Base-by-base conservation (phyloP, 306 rosid genomes). In the Vigna mungo region DNA sequence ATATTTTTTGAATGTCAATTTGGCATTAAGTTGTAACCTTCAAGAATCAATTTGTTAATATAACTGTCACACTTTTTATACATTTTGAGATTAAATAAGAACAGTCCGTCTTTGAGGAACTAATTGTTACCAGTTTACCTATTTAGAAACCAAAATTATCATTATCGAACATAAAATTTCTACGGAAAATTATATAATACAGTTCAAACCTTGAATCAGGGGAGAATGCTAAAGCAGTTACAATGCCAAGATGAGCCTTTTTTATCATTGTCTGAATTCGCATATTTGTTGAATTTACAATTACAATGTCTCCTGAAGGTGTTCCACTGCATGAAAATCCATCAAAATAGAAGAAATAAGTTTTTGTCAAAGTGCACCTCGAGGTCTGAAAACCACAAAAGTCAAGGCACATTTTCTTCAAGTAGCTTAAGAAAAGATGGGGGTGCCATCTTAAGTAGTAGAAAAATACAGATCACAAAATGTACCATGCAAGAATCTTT, bases 221-320 rank as follows among this genome's bases (percentile, higher is more conserved):
- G 30, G 97, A 87, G 83, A 95, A 92, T 48, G 89, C 88, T 87
- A 95, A 78, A 30, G 97, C 87, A 69, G 99, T 95, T 46, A 95
- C 92, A 21, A 95, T 85, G 81, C 97, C 99, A 60, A 86, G 85
- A 87, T 95, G 97, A 44, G 99, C 97, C 78, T 46, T 89, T 75
- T 85, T 87, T 59, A 90, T 78, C 72, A 68, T 81, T 79, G 88
- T 77, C 36, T 82, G 96, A 44, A 86, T 88, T 69, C 60, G 86
- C 92, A 87, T 81, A 56, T 87, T 88, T 34, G 86, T 84, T 59
- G 99, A 85, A 77, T 81, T 90, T 68, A 90, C 78, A 86, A 95
- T 72, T 67, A 86, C 36, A 80, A 92, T 71, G 46, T 95, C 96
- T 72, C 99, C 99, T 12, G 81, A 73, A 78, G 89, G 84, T 61